Base-by-base conservation (phyloP, 1,139 yeast species). In the Scheffersomyces illinoinensis region DNA sequence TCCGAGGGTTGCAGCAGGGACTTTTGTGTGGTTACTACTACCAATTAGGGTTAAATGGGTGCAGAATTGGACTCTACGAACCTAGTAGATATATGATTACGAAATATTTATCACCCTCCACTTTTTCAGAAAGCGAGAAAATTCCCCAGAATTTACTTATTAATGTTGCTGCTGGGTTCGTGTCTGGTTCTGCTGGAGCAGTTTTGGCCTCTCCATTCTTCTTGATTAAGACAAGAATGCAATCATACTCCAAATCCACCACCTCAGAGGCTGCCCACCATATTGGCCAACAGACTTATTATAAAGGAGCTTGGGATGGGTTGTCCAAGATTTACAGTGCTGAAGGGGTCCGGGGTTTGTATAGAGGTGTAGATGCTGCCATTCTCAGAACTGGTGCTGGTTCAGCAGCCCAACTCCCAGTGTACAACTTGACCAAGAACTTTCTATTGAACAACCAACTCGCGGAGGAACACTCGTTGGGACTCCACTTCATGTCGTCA, bases 361-460 rank as follows among this genome's bases (percentile, higher is more conserved):
- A 87, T 75, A 82, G 97, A 62, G 99, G 99, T 62, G 92, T 93
- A 4, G 97, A 92, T 71, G 97, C 99, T 3, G 98, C 99, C 1
- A 85, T 93, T 53, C 77, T 95, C 63, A 85, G 99, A 74, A 95
- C 99, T 0, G 97, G 98, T 68, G 91, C 95, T 55, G 99, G 99
- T 1, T 93, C 98, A 12, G 85, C 97, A 48, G 98, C 93, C 43
- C 99, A 95, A 77, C 79, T 95, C 67, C 98, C 99, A n/a, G 86
- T 93, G 55, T 95, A 95, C 76, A 90, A 89, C 73, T 85, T 85
- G 64, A 86, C 93, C 57, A 95, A 95, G 74, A 76, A 82, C 63
- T 80, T 85, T 64, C 73, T 89, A 56, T 68, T 85, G 50, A 75
- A 82, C 60, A 73, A 86, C 61, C 52, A 59, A 47, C 76, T 86